A percentile compares a stretch with the other conserved stretches of the same genome.
phyloP scores from a whole-genome alignment of 495 filamentous ascomycete species.

The Hypoxylon perforatum region DNA sequence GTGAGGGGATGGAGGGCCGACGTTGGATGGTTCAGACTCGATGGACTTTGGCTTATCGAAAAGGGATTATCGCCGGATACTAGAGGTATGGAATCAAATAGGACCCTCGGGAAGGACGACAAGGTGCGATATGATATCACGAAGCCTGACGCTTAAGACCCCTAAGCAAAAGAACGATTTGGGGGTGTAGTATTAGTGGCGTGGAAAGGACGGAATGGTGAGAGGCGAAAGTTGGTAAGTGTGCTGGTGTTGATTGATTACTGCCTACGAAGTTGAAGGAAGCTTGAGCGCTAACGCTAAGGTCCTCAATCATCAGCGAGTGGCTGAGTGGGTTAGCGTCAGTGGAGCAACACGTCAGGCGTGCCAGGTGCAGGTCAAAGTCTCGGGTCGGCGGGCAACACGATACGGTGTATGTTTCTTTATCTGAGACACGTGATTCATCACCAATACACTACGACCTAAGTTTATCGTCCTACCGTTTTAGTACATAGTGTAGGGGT shows the following conservation, averaged over 20 bases:
- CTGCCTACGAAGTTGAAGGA: slow-evolving; percentile 40
- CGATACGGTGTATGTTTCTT: neutral
- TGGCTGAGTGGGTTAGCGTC: slow-evolving; percentile 25
- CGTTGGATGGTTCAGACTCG: slow-evolving; percentile 25
- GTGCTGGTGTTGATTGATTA: slow-evolving; percentile 32
- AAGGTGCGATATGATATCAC: neutral
- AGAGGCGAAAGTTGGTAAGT: slow-evolving; percentile 17
- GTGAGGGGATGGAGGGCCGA: slow-evolving; percentile 22
- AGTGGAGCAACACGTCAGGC: slow-evolving; percentile 40
- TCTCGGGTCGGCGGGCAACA: slow-evolving; percentile 15
- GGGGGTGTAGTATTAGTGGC: slow-evolving; percentile 9
- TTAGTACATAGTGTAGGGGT: neutral
- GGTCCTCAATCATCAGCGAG: slow-evolving; percentile 20
- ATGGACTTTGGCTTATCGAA: slow-evolving; percentile 41
- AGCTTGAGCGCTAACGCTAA: slow-evolving; percentile 12
- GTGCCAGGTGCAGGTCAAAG: too few species aligned
- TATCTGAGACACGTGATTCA: slow-evolving; percentile 1
- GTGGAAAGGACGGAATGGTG: slow-evolving; percentile 10
- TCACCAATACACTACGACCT: too few species aligned
- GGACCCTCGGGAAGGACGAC: neutral
- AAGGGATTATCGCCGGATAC: slow-evolving; percentile 26
- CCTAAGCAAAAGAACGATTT: slow-evolving; percentile 1
- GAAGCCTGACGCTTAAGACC: slow-evolving; percentile 5
- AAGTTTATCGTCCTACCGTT: neutral
- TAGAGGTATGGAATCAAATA: slow-evolving; percentile 10